These are phyloP conservation scores for Rhodotorula diobovata DNA, from an alignment of 768 basidiomycete species.

Conservation along the genomic window DNA sequence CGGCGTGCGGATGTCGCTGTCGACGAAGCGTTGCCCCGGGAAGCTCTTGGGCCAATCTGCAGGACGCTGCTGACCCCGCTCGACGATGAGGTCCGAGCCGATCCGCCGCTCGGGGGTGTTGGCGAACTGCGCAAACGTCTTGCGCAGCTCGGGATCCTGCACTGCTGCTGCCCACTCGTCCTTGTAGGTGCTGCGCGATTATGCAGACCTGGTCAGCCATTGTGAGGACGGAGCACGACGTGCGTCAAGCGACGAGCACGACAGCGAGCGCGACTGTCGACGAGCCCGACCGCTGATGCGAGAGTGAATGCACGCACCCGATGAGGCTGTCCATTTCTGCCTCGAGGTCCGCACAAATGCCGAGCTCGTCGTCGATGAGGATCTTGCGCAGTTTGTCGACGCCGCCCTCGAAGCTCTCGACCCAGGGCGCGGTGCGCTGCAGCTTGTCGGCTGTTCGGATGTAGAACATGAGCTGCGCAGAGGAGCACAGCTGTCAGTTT, in stretches of 20 bases:
- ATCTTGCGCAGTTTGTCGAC: conserved; percentile 64
- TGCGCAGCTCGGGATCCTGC: conserved; percentile 53
- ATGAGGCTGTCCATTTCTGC: conserved; percentile 63
- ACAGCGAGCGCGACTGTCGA: too few species aligned
- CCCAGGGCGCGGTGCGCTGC: conserved; percentile 68
- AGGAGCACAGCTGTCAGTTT: background rate
- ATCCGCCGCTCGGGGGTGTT: conserved; percentile 58
- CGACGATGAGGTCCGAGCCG: conserved; percentile 56
- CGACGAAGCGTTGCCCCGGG: conserved; percentile 53
- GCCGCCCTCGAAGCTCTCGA: conserved; percentile 66
- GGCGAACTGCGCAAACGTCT: conserved; percentile 61
- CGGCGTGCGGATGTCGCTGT: conserved; percentile 51
- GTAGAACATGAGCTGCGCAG: conserved; percentile 50
- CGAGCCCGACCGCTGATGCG: too few species aligned
- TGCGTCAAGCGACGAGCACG: too few species aligned
- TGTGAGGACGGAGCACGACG: too few species aligned
- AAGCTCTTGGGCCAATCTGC: conserved; percentile 65
- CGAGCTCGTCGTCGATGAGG: conserved; percentile 65
- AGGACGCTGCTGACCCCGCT: conserved; percentile 62
- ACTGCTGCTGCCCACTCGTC: conserved; percentile 69
- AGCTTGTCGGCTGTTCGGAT: conserved; percentile 69
- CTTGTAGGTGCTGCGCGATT: conserved; percentile 42
- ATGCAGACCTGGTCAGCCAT: too few species aligned
- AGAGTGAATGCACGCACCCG: conserved; percentile 37
- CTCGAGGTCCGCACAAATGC: conserved; percentile 67